Evolutionary conservation across 352 stramenopile species (phyloP).

Genomic region (Phytophthora quininea): DNA sequence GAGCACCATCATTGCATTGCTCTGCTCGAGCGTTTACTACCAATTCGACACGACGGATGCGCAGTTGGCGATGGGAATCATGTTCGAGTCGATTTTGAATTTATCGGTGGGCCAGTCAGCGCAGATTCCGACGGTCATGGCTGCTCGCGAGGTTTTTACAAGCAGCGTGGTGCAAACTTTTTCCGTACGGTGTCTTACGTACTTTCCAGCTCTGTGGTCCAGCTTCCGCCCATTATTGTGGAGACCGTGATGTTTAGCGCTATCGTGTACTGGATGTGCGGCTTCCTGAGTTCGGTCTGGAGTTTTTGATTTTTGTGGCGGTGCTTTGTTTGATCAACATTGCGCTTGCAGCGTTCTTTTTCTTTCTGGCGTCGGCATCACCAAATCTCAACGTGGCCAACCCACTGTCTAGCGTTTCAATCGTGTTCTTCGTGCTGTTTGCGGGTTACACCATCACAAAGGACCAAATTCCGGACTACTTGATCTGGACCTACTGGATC

Average conservation of each 20-base stretch:
- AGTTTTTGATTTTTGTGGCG: slow-evolving; percentile 26
- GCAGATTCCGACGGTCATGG: slow-evolving; percentile 51
- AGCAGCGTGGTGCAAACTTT: not conserved
- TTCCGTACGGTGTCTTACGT: not conserved
- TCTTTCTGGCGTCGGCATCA: slow-evolving; percentile 13
- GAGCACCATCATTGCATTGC: slow-evolving; percentile 21
- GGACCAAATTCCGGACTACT: slow-evolving; percentile 25
- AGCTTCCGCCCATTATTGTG: not conserved
- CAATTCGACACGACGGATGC: slow-evolving; percentile 17
- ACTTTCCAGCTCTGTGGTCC: not conserved
- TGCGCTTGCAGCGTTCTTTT: slow-evolving; percentile 32
- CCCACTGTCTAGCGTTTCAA: slow-evolving; percentile 28
- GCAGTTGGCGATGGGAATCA: slow-evolving; percentile 42
- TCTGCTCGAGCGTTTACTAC: slow-evolving; percentile 29
- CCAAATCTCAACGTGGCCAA: slow-evolving; percentile 37
- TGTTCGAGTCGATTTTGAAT: slow-evolving; percentile 72
- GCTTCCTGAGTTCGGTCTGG: slow-evolving; percentile 25
- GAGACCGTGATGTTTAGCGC: slow-evolving; percentile 59
- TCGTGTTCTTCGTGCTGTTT: slow-evolving; percentile 41
- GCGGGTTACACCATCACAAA: slow-evolving; percentile 32
- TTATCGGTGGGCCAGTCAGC: slow-evolving; percentile 55
- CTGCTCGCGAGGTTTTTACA: slow-evolving; percentile 40
- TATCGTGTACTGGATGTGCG: slow-evolving; percentile 72
- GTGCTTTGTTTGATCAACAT: slow-evolving; percentile 61
- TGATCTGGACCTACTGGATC: slow-evolving; percentile 43